Conservation (phyloP, 176 grass and related monocot species). For the Triticum timopheevii region DNA sequence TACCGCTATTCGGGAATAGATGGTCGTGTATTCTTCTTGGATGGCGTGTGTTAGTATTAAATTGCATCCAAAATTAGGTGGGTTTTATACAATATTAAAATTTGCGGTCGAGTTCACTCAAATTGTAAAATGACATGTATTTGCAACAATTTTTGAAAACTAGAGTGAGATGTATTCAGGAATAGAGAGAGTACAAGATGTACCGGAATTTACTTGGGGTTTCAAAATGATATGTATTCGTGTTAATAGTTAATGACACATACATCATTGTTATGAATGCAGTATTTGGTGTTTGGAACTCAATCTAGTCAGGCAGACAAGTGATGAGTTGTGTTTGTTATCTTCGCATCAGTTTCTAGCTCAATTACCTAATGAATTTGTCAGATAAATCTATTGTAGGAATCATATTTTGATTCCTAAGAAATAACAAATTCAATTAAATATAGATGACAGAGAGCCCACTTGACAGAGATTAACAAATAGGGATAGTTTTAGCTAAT, state of each 20-base stretch:
- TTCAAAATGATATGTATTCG: background rate
- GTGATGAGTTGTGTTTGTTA: background rate
- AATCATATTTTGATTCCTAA: background rate
- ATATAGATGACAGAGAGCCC: background rate
- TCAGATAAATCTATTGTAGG: background rate
- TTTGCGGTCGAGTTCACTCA: no score
- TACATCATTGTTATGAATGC: slow-evolving; percentile 27
- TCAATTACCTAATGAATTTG: slow-evolving; percentile 42
- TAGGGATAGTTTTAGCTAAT: no score
- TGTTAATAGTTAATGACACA: slow-evolving; percentile 10
- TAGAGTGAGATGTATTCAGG: no score
- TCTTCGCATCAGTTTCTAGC: slow-evolving; percentile 45
- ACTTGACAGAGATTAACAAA: background rate
- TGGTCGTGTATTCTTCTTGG: no score
- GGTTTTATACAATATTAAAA: no score
- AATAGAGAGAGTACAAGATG: no score
- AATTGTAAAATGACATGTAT: no score
- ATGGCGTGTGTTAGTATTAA: no score
- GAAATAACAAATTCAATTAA: background rate
- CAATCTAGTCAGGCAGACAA: slow-evolving; percentile 34
- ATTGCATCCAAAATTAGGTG: no score
- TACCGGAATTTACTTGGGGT: no score
- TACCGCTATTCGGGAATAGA: no score
- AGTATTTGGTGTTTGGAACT: slow-evolving; percentile 24
- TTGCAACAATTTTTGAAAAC: no score